A percentile compares a stretch with the other conserved stretches of the same genome.
phyloP scores from a whole-genome alignment of 129 eudicot genomes.

The Artemisia annua region DNA sequence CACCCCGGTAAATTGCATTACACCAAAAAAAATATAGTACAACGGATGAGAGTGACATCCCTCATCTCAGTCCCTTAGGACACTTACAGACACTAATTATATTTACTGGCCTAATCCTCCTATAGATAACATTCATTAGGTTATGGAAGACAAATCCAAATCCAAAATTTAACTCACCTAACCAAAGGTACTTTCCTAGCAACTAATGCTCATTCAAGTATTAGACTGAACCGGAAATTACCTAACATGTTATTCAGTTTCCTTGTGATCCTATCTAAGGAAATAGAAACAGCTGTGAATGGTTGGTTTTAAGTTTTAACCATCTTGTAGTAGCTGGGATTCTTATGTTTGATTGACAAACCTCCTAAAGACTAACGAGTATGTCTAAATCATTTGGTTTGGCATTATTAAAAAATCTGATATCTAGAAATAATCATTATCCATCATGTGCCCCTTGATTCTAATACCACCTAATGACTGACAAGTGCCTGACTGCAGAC shows the following conservation, averaged over 20 bases:
- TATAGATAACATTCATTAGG: not conserved
- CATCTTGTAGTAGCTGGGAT: not conserved
- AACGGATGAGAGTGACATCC: no score
- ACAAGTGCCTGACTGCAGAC: not conserved
- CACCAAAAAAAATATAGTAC: no score
- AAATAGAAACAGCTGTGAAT: not conserved
- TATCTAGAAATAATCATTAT: not conserved
- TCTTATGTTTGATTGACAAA: slow-evolving; percentile 3
- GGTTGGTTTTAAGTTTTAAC: no score
- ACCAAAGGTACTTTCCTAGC: not conserved
- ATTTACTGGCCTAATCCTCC: not conserved
- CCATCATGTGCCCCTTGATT: not conserved
- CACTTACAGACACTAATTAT: no score
- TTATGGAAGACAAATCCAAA: not conserved
- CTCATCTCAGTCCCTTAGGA: no score
- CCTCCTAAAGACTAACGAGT: slow-evolving; percentile 13
- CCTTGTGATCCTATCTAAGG: not conserved
- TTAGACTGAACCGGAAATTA: not conserved
- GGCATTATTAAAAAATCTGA: not conserved
- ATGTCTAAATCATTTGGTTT: not conserved
- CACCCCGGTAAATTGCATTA: no score
- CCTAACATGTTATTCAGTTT: not conserved
- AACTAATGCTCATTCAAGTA: not conserved
- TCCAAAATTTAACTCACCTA: not conserved
- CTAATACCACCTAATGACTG: not conserved